Conservation (phyloP, 2,329 filamentous ascomycete species). For the Cryphonectria japonica region DNA sequence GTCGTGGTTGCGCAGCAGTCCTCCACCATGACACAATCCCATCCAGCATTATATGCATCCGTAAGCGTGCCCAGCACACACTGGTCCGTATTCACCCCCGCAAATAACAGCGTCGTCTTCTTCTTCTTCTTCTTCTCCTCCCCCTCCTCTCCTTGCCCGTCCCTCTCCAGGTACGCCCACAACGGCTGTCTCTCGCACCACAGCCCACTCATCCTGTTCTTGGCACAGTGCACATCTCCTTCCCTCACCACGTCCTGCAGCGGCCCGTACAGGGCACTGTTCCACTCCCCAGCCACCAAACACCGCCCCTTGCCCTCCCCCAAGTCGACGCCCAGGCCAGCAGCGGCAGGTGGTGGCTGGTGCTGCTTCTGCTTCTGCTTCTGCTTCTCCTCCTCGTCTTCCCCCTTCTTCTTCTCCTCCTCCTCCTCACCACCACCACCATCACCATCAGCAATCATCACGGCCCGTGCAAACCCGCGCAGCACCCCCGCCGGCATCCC, state of each 20-base stretch:
- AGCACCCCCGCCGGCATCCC: conserved; percentile 54
- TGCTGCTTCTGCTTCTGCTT: background rate
- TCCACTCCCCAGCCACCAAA: conserved; percentile 60
- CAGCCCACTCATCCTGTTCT: conserved; percentile 62
- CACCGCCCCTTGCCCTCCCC: conserved; percentile 48
- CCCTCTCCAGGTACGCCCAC: conserved; percentile 42
- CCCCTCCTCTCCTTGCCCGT: conserved; percentile 34
- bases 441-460: conserved; percentile 35
- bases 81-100: conserved; percentile 65
- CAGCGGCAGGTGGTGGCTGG: background rate
- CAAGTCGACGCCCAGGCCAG: conserved; percentile 52
- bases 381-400: no score
- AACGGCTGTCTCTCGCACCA: conserved; percentile 51
- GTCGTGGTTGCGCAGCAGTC: conserved; percentile 59
- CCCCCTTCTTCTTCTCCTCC: background rate
- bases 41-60: conserved; percentile 60
- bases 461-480: conserved; percentile 50
- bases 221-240: conserved; percentile 56
- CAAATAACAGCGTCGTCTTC: conserved; percentile 56
- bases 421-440: background rate
- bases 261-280: conserved; percentile 54
- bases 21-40: conserved; percentile 58
- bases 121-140: conserved; percentile 32
- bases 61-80: conserved; percentile 60
- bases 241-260: conserved; percentile 43